phyloP scores from a whole-genome alignment of 768 basidiomycete species.

The Erythrobasidium yunnanense region DNA sequence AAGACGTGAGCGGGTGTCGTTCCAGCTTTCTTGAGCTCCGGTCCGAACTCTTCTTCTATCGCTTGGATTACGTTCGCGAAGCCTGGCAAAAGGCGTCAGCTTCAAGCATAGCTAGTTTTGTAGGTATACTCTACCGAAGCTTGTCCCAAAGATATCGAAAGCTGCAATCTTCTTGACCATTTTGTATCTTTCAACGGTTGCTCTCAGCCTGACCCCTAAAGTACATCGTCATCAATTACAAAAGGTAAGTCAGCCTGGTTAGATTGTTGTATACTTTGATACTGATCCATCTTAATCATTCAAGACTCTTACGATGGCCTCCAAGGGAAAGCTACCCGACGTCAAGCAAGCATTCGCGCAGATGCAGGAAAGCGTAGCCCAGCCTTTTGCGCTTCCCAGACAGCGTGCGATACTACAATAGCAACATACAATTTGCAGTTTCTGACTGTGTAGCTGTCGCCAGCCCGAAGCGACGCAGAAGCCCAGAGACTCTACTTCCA shows the following conservation, averaged over 20 bases:
- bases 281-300: background rate
- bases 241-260: background rate
- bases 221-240: background rate
- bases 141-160: conserved; percentile 23
- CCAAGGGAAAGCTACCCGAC: background rate
- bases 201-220: background rate
- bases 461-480: conserved; percentile 5
- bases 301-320: background rate
- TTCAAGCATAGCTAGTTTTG: background rate
- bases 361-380: conserved; percentile 16
- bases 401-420: background rate
- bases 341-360: conserved; percentile 1
- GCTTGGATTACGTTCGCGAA: conserved; percentile 20
- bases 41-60: conserved; percentile 16
- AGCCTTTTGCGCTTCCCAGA: conserved; percentile 16
- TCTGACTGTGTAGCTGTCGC: too few species aligned
- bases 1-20: conserved; percentile 24
- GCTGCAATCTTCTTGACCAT: conserved; percentile 26
- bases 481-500: conserved; percentile 22
- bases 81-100: background rate
- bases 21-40: conserved; percentile 25
- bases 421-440: background rate
- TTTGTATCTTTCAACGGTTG: background rate
- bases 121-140: conserved; percentile 10
- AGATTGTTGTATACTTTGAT: background rate